A percentile compares a stretch with the other conserved stretches of the same genome.
phyloP scores from a whole-genome alignment of 75 land plant genomes.

The Sequoia sempervirens region DNA sequence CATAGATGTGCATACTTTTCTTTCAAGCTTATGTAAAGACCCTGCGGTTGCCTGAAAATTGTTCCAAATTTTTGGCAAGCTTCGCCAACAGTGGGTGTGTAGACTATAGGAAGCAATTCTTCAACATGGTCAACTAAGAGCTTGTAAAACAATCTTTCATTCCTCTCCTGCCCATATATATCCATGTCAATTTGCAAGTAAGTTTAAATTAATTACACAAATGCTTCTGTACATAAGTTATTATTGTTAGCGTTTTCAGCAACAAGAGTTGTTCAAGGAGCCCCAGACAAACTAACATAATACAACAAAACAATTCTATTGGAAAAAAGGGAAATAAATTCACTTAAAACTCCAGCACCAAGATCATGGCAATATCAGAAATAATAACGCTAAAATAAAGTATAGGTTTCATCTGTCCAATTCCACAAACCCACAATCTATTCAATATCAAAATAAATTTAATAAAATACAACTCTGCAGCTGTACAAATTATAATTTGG shows the following conservation, averaged over 20 bases:
- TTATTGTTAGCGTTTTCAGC: background rate
- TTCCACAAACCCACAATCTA: background rate
- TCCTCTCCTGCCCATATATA: constrained; percentile 31
- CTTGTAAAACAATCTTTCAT: constrained; percentile 45
- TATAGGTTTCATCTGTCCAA: background rate
- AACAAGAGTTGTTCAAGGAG: background rate
- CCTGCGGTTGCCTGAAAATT: constrained; percentile 39
- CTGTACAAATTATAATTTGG: background rate
- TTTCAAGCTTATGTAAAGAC: constrained; percentile 46
- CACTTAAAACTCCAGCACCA: background rate
- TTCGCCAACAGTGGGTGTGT: constrained; percentile 44
- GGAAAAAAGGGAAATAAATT: background rate
- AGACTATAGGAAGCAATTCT: constrained; percentile 50
- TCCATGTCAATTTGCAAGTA: constrained; percentile 17
- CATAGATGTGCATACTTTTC: constrained; percentile 12
- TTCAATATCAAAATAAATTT: background rate
- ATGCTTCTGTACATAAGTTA: background rate
- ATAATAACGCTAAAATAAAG: background rate
- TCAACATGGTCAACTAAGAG: constrained; percentile 50
- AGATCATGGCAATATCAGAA: background rate
- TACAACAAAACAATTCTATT: background rate
- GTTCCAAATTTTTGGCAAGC: constrained; percentile 50
- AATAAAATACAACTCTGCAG: background rate
- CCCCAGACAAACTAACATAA: background rate
- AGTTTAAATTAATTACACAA: background rate